Evolutionary conservation across 768 basidiomycete species (phyloP), one percentile per base, ranked within the genome.

Genomic region (Boletus pseudo-olivaceus): DNA sequence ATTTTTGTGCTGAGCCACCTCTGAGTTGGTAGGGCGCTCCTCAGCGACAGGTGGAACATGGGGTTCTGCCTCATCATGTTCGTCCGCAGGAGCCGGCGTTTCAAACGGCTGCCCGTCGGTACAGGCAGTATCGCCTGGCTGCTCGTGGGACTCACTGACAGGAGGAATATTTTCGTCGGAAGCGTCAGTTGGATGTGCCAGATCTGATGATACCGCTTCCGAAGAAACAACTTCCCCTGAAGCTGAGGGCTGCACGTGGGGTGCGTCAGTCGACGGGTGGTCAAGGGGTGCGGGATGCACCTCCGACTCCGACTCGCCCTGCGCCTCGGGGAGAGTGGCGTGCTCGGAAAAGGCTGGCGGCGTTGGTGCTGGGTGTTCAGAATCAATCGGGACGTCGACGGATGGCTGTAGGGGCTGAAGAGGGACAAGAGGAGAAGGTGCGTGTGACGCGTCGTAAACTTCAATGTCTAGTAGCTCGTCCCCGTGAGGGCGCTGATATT

Each of bases 401-500:
- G 62, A 45, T 40, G 58, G 53, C 3, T 61, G 60, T 30, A 64
- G 49, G 29, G 57, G 38, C 15, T 55, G 57, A 27, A 44, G 42
- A 46, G 56, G 46, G 37, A 54, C 54, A 19, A 63, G 60, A 41
- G 71, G 73, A 41, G 73, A 69, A 14, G 66, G 60, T 3, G 53
- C 64, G 27, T 64, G 64, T 9, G 75, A 76, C 35, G 61, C 70
- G 62, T 78, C 76, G 53, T 70, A 67, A 42, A 78, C 73, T 56
- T 78, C 76, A 49, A 76, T 62, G 55, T 78, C 76, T 10, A 68
- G 60, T 33, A 66, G 59, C 37, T 76, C 75, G 45, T 58, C 57
- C 45, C 54, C 60, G 46, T 49, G 59, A 40, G 41, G 49, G 26
- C 61, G 61, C 3, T 50, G 60, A 52, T 51, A 72, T 53, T 61